Percentiles rank a stretch among this genome's conserved stretches.
Evolutionary conservation across 768 basidiomycete species (phyloP).

Genomic region (Phaeotremella fagi): DNA sequence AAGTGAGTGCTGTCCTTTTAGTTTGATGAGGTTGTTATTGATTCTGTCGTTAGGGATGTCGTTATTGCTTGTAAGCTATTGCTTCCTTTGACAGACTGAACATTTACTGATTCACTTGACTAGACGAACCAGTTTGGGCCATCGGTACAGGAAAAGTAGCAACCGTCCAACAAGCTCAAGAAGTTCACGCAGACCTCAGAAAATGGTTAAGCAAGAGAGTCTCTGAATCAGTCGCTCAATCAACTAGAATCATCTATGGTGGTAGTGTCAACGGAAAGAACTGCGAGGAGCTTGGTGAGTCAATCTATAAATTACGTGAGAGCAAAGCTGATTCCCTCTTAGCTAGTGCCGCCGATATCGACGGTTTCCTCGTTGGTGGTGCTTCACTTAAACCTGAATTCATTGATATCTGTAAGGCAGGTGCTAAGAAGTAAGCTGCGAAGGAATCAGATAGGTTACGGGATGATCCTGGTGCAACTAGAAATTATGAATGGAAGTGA

Average conservation of each 20-base stretch:
- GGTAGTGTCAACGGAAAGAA: conserved; percentile 89
- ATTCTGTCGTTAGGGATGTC: conserved; percentile 63
- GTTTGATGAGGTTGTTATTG: not conserved
- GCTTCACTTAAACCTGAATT: conserved; percentile 98
- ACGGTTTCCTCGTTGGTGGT: conserved; percentile 97
- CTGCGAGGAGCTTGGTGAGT: conserved; percentile 75
- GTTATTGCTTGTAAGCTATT: conserved; percentile 76
- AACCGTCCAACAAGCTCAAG: conserved; percentile 79
- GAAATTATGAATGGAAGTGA: no score
- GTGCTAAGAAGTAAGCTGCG: not conserved
- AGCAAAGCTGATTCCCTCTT: conserved; percentile 4
- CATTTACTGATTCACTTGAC: not conserved
- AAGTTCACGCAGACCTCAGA: conserved; percentile 79
- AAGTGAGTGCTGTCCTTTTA: conserved; percentile 54
- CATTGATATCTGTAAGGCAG: conserved; percentile 73
- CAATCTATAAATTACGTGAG: not conserved
- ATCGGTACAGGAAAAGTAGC: conserved; percentile 98
- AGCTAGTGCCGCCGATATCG: conserved; percentile 78
- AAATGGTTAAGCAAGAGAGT: conserved; percentile 63
- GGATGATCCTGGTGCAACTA: no score
- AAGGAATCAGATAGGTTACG: no score
- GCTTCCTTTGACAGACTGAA: conserved; percentile 48
- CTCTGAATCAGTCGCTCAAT: conserved; percentile 63
- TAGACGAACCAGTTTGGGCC: conserved; percentile 67
- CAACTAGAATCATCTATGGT: conserved; percentile 87